Percentiles rank a stretch among this genome's conserved stretches.
Conservation (phyloP, 108 stramenopile species). For the Pseudonitzschia pungens region DNA sequence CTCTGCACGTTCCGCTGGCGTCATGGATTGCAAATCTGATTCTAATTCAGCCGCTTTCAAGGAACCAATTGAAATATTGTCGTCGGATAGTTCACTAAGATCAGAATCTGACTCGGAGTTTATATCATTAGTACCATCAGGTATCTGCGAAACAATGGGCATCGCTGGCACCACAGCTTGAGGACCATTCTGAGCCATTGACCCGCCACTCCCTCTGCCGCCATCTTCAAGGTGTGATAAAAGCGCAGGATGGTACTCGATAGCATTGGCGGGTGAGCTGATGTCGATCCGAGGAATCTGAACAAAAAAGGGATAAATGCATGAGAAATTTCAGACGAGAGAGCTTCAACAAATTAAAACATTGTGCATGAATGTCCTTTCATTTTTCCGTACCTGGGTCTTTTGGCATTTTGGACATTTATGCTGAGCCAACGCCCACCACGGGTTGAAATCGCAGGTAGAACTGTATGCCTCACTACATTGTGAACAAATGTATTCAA, state of each 20-base stretch:
- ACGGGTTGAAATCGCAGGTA: constrained; percentile 77
- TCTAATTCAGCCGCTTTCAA: constrained; percentile 53
- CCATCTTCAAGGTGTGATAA: constrained; percentile 73
- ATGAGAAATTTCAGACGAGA: background rate
- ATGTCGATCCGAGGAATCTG: constrained; percentile 88
- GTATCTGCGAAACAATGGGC: constrained; percentile 25
- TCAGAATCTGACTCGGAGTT: constrained; percentile 60
- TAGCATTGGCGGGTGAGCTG: constrained; percentile 72
- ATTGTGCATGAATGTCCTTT: too few relatives aligned
- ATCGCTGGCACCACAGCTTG: constrained; percentile 13
- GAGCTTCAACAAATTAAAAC: background rate
- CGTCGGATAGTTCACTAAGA: constrained; percentile 53
- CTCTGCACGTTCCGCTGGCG: constrained; percentile 66
- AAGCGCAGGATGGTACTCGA: constrained; percentile 90
- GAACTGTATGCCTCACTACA: constrained; percentile 80
- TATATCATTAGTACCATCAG: constrained; percentile 3
- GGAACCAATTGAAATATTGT: constrained; percentile 52
- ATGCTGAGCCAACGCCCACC: constrained; percentile 80
- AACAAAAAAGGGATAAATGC: constrained; percentile 2
- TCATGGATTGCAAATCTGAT: constrained; percentile 48
- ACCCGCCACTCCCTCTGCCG: constrained; percentile 25
- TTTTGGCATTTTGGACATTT: constrained; percentile 88
- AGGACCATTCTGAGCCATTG: background rate
- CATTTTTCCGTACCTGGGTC: constrained; percentile 47
- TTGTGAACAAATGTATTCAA: constrained; percentile 82